Percentiles rank a stretch among this genome's conserved stretches.
phyloP scores from a whole-genome alignment of 2,329 filamentous ascomycete genomes.

The Beauveria sp. region DNA sequence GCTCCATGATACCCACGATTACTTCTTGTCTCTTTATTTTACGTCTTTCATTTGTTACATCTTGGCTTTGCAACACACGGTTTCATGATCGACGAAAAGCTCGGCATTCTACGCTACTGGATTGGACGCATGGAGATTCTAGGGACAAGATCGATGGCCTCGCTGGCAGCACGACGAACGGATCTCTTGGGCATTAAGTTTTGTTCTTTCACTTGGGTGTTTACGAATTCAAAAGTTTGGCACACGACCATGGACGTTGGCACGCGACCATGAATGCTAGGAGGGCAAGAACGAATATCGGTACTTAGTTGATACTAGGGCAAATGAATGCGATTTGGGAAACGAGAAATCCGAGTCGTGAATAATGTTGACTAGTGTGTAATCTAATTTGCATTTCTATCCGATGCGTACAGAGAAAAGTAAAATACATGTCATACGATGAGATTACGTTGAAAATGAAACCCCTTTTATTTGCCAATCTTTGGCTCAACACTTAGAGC shows the following conservation, averaged over 20 bases:
- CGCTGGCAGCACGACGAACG: conserved; percentile 1
- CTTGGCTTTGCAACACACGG: conserved; percentile 5
- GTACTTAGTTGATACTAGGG: conserved; percentile 6
- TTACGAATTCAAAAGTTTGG: conserved; percentile 10
- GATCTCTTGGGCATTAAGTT: conserved; percentile 7
- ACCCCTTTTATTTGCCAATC: background rate
- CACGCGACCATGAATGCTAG: background rate
- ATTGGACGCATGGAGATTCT: background rate
- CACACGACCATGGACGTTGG: conserved; percentile 6
- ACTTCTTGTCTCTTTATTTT: conserved; percentile 20
- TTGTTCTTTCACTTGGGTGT: conserved; percentile 7
- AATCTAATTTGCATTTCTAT: background rate
- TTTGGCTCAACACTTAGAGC: conserved; percentile 38
- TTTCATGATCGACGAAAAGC: conserved; percentile 9
- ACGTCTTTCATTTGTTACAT: conserved; percentile 15
- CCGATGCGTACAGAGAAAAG: background rate
- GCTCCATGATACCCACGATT: conserved; percentile 37
- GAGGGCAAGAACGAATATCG: background rate
- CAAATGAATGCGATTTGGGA: conserved; percentile 4
- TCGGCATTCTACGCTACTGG: conserved; percentile 5
- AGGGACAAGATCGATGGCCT: conserved; percentile 8
- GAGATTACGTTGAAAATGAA: background rate
- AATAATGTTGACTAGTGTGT: background rate
- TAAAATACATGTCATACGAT: background rate
- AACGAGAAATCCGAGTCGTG: background rate